phyloP scores from a whole-genome alignment of 257 asterid species.

The Solanum ahanhuiri region DNA sequence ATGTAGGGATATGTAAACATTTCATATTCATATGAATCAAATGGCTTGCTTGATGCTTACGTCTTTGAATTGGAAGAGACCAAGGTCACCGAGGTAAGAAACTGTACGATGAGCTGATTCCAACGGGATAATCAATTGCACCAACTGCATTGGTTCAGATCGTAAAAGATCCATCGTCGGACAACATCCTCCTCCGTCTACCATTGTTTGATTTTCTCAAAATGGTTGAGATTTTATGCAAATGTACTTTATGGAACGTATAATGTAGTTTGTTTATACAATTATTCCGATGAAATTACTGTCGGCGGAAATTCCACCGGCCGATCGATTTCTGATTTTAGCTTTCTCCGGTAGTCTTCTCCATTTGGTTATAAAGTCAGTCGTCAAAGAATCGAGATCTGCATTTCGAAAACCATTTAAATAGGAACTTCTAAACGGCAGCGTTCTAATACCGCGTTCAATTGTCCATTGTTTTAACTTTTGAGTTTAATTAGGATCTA shows the following conservation, averaged over 20 bases:
- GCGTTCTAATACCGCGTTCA: not conserved
- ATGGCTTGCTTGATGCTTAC: constrained; percentile 22
- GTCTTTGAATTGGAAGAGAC: constrained; percentile 54
- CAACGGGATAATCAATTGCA: constrained; percentile 45
- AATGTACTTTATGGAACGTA: not conserved
- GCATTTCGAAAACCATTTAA: not conserved
- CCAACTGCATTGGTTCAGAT: constrained; percentile 60
- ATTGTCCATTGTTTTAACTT: not conserved
- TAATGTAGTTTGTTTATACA: not conserved
- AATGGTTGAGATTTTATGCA: not conserved
- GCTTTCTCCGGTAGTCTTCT: not conserved
- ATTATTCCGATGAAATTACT: not conserved
- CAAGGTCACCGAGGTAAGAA: constrained; percentile 56
- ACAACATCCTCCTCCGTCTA: constrained; percentile 4
- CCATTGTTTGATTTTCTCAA: not conserved
- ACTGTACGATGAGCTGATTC: constrained; percentile 48
- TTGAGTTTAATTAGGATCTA: too few relatives aligned
- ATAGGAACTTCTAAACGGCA: not conserved
- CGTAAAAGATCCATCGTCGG: constrained; percentile 58
- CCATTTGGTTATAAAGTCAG: not conserved
- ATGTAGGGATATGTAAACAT: not conserved
- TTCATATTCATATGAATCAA: not conserved
- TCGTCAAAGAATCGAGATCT: not conserved
- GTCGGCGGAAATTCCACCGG: not conserved
- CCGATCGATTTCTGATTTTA: not conserved